Evolutionary conservation across 2,329 filamentous ascomycete species (phyloP).

Genomic region (Hypoxylon sp.): DNA sequence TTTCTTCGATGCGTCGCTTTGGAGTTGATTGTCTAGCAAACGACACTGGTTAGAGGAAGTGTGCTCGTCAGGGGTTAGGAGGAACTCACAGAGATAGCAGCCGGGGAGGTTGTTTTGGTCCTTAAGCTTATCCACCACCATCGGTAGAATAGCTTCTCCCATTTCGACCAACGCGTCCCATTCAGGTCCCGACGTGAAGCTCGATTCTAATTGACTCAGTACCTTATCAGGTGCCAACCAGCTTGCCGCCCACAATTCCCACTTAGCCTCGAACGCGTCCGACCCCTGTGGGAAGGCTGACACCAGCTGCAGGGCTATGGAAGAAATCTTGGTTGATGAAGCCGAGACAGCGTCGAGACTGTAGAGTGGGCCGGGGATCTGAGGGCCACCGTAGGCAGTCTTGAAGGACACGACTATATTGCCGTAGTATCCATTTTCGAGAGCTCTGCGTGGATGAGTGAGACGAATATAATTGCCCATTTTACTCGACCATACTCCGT

Average conservation of each 20-base stretch:
- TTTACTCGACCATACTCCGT: neutral
- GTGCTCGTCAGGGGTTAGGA: neutral
- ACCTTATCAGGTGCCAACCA: neutral
- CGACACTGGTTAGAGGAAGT: neutral
- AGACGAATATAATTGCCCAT: neutral
- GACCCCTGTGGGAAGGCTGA: neutral
- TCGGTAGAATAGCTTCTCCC: neutral
- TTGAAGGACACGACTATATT: neutral
- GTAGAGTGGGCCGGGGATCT: neutral
- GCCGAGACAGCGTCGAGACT: neutral
- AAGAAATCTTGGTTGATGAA: neutral
- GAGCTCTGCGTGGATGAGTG: neutral
- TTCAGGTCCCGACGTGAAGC: neutral
- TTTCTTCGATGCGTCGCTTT: neutral
- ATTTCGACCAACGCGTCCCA: neutral
- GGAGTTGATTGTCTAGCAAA: neutral
- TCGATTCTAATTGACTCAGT: neutral
- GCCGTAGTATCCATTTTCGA: neutral
- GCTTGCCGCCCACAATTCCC: neutral
- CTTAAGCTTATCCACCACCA: conserved; percentile 1
- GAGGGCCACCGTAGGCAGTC: neutral
- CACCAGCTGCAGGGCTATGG: neutral
- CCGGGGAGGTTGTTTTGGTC: neutral
- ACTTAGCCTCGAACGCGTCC: neutral
- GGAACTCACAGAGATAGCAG: neutral